phyloP scores from a whole-genome alignment of 1,139 yeast genomes.

The Blastobotrys aristatus region DNA sequence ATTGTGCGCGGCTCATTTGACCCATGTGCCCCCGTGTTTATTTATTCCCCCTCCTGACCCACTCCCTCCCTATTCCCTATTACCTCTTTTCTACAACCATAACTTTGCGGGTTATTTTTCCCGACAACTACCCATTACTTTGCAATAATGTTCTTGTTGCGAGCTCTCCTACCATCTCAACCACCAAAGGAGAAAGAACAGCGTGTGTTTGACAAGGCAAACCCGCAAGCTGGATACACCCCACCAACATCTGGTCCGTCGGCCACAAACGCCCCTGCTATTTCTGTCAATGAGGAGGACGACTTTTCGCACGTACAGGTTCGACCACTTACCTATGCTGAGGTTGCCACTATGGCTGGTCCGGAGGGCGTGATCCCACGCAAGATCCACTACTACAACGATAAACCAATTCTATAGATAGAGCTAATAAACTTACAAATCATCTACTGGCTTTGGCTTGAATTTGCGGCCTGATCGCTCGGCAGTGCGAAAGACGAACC shows the following conservation, averaged over 20 bases:
- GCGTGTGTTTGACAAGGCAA: conserved; percentile 11
- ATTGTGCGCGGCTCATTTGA: too few species aligned
- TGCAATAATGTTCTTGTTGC: conserved; percentile 16
- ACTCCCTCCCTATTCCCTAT: too few species aligned
- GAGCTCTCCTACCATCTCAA: conserved; percentile 13
- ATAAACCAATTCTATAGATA: too few species aligned
- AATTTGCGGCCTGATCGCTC: conserved; percentile 86
- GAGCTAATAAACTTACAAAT: conserved; percentile 39
- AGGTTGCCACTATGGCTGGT: conserved; percentile 39
- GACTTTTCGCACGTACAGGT: conserved; percentile 43
- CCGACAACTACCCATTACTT: too few species aligned
- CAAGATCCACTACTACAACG: too few species aligned
- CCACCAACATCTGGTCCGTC: not conserved
- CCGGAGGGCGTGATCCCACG: conserved; percentile 10
- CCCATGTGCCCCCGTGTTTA: too few species aligned
- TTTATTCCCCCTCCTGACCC: too few species aligned
- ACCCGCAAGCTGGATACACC: not conserved
- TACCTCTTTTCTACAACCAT: too few species aligned
- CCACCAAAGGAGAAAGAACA: not conserved
- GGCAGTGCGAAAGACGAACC: conserved; percentile 68
- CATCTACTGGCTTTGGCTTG: conserved; percentile 68
- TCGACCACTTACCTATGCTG: conserved; percentile 47
- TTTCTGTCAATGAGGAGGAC: conserved; percentile 19
- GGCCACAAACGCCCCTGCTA: conserved; percentile 2
- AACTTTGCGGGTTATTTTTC: too few species aligned